Evolutionary conservation across 495 filamentous ascomycete genomes (phyloP).

Genomic region (Rhypophila decipiens): DNA sequence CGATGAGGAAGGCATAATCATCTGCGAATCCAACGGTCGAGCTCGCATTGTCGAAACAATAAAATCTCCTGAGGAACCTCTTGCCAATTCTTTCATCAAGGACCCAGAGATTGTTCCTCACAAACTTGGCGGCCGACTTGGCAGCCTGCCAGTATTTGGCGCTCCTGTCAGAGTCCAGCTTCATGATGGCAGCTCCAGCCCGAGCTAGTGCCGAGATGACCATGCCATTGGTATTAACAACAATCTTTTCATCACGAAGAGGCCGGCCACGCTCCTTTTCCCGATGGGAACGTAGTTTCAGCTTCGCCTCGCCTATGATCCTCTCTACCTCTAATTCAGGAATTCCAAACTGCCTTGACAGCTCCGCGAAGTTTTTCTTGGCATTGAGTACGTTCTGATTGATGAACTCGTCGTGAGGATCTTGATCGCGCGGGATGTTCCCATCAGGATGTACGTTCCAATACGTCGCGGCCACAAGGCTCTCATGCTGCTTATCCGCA

Average conservation of each 20-base stretch:
- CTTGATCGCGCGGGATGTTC: constrained; percentile 77
- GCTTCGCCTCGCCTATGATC: constrained; percentile 61
- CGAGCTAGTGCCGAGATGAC: constrained; percentile 79
- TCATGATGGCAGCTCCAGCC: constrained; percentile 58
- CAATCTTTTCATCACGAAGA: constrained; percentile 85
- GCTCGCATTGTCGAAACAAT: constrained; percentile 63
- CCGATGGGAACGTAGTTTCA: constrained; percentile 66
- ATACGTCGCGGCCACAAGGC: constrained; percentile 70
- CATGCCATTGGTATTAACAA: constrained; percentile 83
- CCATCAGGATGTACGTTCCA: constrained; percentile 84
- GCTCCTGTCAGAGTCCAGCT: constrained; percentile 49
- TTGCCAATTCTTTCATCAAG: constrained; percentile 21
- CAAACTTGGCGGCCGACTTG: constrained; percentile 64
- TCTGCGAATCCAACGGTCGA: constrained; percentile 79
- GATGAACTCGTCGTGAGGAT: constrained; percentile 90
- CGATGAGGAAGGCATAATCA: constrained; percentile 87
- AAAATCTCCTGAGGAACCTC: constrained; percentile 67
- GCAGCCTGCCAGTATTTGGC: constrained; percentile 58
- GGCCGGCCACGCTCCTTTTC: constrained; percentile 72
- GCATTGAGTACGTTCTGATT: constrained; percentile 61
- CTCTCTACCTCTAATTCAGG: constrained; percentile 63
- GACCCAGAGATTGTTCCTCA: constrained; percentile 73
- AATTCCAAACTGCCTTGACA: constrained; percentile 75
- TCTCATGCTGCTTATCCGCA: constrained; percentile 48
- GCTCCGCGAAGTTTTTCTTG: constrained; percentile 47